These are phyloP conservation scores for Kondoa malvinella DNA, from an alignment of 768 basidiomycete genomes.

Conservation along the genomic window DNA sequence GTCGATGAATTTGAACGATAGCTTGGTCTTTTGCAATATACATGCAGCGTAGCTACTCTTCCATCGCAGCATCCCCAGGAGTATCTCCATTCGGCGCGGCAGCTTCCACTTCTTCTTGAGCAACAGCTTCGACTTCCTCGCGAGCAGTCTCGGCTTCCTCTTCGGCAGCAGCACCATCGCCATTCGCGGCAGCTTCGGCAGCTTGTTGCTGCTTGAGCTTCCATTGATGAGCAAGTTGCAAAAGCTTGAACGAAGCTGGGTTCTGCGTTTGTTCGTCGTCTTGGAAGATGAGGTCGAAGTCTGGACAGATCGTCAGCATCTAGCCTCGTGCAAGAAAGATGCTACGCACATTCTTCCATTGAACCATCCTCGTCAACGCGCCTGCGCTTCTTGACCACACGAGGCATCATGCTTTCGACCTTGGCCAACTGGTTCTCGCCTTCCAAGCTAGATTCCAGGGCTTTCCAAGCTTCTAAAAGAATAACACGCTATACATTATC, in stretches of 20 bases:
- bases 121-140: too few species aligned
- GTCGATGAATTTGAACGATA: too few species aligned
- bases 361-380: constrained; percentile 14
- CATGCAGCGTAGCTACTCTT: neutral
- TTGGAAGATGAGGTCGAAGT: constrained; percentile 20
- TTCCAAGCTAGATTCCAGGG: constrained; percentile 71
- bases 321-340: neutral
- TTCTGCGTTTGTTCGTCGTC: constrained; percentile 11
- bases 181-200: neutral
- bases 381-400: constrained; percentile 20
- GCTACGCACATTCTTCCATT: constrained; percentile 11
- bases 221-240: constrained; percentile 4
- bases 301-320: neutral
- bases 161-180: neutral
- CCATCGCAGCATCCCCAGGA: neutral
- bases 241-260: constrained; percentile 7
- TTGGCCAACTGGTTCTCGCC: constrained; percentile 53
- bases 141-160: too few species aligned
- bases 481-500: constrained; percentile 53
- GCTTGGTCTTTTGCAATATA: neutral
- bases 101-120: neutral
- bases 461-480: constrained; percentile 85
- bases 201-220: constrained; percentile 6
- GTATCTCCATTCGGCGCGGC: neutral
- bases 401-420: constrained; percentile 81